phyloP scores from a whole-genome alignment of 768 basidiomycete genomes.

The Russula dissimulans region DNA sequence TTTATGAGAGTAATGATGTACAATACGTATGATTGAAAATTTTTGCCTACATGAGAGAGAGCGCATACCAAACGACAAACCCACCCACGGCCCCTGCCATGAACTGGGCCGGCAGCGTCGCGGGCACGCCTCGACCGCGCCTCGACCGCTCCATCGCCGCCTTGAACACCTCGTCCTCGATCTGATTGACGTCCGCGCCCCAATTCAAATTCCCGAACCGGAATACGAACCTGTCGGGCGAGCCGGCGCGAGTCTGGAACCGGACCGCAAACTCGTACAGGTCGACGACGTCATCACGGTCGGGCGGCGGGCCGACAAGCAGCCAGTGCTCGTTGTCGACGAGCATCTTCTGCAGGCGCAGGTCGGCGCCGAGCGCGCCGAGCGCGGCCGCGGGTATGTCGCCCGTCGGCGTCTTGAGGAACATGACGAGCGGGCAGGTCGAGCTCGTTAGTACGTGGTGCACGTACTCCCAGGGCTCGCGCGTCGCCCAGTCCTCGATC shows the following conservation, averaged over 20 bases:
- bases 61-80: constrained; percentile 14
- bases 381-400: constrained; percentile 1
- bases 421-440: constrained; percentile 6
- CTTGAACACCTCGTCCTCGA: constrained; percentile 10
- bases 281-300: not conserved
- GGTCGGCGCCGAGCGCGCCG: not conserved
- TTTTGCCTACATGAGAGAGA: constrained; percentile 11
- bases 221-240: not conserved
- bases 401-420: constrained; percentile 5
- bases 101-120: constrained; percentile 17
- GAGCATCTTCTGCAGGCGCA: not conserved
- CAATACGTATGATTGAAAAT: not conserved
- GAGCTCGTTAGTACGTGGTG: constrained; percentile 13
- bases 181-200: constrained; percentile 11
- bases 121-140: not conserved
- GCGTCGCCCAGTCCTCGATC: constrained; percentile 14
- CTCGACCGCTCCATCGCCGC: not conserved
- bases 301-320: not conserved
- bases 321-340: constrained; percentile 14
- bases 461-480: constrained; percentile 15
- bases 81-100: constrained; percentile 16
- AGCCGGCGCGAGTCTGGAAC: not conserved
- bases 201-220: constrained; percentile 7
- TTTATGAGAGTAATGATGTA: too few species aligned
- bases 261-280: constrained; percentile 1